Base-by-base conservation (phyloP, 2,329 filamentous ascomycete species). In the Laburnicola sp. region DNA sequence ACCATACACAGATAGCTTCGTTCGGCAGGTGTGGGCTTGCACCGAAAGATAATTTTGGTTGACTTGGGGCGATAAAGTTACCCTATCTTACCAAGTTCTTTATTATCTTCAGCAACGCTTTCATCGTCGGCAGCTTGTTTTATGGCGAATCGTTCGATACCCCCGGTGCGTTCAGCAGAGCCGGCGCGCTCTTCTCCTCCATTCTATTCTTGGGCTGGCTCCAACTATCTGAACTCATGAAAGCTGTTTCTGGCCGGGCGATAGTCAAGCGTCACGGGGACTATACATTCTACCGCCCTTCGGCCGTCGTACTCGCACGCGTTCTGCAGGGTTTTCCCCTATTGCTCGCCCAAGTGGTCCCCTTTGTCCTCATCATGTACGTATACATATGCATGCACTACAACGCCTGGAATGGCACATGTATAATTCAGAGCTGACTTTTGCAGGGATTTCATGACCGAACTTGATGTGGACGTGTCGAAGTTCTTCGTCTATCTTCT, bases 91-190 rank as follows among this genome's bases (percentile, higher is more conserved):
- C 88, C 35, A 94, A 93, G 59, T 80, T 88, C 52, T 88, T 91
- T 72, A 90, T 91, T 66, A 88, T 91, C 62, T 73, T 93, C 50
- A 81, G 86, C 50, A 89, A 89, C 68, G 82, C 74, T 48, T 78
- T 95, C 7, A 89, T 95, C 54, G 86, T 92, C 47, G 87, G 88
- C 1, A 89, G 86, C 2, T 78, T 94, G 16, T 94, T 94, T 74
- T 89, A 91, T 62, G 88, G 83, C 9, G 78, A 86, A 64, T 74
- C 82, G 0, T 62, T 80, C 4, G 77, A 82, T 60, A 86, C 84
- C 1, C 77, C 75, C 35, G 85, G 85, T 31, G 82, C 84, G 9
- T 88, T 88, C 68, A 75, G 80, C 4, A 78, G 85, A 58, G 83
- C 85, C 5, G 85, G 86, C 66, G 77, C 81, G 6, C 71, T 84